Evolutionary conservation across 768 basidiomycete genomes (phyloP).

Genomic region (Tricholomella constricta): DNA sequence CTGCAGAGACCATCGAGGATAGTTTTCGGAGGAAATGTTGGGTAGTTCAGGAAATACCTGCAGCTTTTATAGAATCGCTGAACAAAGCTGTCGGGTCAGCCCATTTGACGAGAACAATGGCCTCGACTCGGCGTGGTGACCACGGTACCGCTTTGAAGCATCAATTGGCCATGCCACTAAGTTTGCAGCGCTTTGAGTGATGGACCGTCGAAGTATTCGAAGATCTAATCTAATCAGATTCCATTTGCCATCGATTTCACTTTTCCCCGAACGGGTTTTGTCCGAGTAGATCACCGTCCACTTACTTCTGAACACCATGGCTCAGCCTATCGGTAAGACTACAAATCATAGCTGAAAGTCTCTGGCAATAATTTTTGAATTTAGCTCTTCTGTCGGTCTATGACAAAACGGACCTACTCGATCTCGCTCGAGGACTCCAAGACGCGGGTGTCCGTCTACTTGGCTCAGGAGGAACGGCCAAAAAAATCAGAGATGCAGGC

Average conservation of each 20-base stretch:
- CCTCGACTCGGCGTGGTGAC: too few relatives aligned
- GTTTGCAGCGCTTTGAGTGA: background rate
- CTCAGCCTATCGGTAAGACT: slow-evolving; percentile 18
- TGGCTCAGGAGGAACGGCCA: slow-evolving; percentile 97
- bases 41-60: background rate
- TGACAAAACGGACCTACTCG: slow-evolving; percentile 89
- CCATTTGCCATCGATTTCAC: slow-evolving; percentile 3
- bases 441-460: slow-evolving; percentile 83
- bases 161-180: too few relatives aligned
- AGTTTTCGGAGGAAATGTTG: background rate
- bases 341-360: background rate
- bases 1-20: background rate
- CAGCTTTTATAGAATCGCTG: background rate
- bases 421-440: slow-evolving; percentile 84
- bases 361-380: background rate
- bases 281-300: background rate
- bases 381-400: slow-evolving; percentile 92
- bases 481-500: slow-evolving; percentile 93
- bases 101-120: too few relatives aligned
- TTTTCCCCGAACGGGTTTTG: slow-evolving; percentile 1
- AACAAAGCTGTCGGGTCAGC: too few relatives aligned
- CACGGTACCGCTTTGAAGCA: too few relatives aligned
- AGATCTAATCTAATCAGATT: slow-evolving; percentile 10
- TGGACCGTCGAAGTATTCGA: background rate
- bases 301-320: slow-evolving; percentile 6